Percentiles rank a stretch among this genome's conserved stretches.
These are phyloP conservation scores for Rhipidocladum racemiflorum DNA, from an alignment of 176 grass and related monocot species.

Conservation along the genomic window DNA sequence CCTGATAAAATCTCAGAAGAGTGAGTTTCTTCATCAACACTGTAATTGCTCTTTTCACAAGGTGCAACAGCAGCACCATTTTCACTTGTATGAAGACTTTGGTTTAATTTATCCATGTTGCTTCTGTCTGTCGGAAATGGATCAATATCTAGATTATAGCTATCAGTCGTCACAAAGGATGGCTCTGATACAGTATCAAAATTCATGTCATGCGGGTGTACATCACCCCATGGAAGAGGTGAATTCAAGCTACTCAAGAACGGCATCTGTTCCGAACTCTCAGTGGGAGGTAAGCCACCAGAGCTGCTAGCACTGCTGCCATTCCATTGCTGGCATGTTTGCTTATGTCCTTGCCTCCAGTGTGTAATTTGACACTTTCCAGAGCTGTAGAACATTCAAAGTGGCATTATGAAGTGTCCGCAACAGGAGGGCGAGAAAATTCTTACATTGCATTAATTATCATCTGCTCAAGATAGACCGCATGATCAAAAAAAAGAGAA, in stretches of 20 bases:
- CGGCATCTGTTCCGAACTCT: slow-evolving; percentile 55
- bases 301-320: slow-evolving; percentile 34
- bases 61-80: slow-evolving; percentile 37
- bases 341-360: slow-evolving; percentile 93
- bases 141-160: slow-evolving; percentile 35
- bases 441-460: slow-evolving; percentile 7
- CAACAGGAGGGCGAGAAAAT: not conserved
- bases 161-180: slow-evolving; percentile 42
- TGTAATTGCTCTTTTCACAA: slow-evolving; percentile 33
- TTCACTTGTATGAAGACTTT: slow-evolving; percentile 45
- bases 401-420: not conserved
- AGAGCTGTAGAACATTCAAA: slow-evolving; percentile 63
- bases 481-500: not conserved
- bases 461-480: not conserved
- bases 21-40: slow-evolving; percentile 34
- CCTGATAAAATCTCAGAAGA: slow-evolving; percentile 49
- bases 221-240: slow-evolving; percentile 56
- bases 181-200: slow-evolving; percentile 61
- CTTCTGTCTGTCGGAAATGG: slow-evolving; percentile 42
- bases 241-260: slow-evolving; percentile 71
- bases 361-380: slow-evolving; percentile 98
- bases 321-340: slow-evolving; percentile 76
- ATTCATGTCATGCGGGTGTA: slow-evolving; percentile 48
- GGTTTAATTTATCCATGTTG: slow-evolving; percentile 48
- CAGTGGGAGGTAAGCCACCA: slow-evolving; percentile 36